Base-by-base conservation (phyloP, 75 land plant genomes). In the Gnetum montanum region DNA sequence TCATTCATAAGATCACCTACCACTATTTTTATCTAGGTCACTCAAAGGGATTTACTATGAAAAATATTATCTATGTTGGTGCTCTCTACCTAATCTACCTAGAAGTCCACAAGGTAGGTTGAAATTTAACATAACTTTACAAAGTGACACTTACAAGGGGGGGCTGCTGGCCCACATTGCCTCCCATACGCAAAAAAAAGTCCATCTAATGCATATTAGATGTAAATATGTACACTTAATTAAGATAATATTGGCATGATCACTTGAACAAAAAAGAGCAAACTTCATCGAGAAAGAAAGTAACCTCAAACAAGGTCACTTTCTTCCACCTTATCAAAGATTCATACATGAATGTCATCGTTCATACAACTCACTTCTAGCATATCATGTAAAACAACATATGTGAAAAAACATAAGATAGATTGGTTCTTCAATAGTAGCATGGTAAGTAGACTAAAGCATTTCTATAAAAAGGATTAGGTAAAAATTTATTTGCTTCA, bases 221-320 rank as follows among this genome's bases (percentile, higher is more conserved):
- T 8, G 12, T 8, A n/a, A n/a, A n/a, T n/a, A n/a, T n/a, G 26
- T 50, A 31, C 53, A 50, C 53, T n/a, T n/a, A n/a, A n/a, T n/a
- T n/a, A n/a, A n/a, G 30, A 50, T 27, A 54, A 54, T 15, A n/a
- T n/a, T n/a, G n/a, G n/a, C n/a, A 41, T 41, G 16, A 15, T 65
- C 68, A 24, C 68, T 52, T 55, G 43, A 19, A 40, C 57, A 46
- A 57, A 46, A 66, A 46, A 58, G 63, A 57, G 62, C 66, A 49
- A 47, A 66, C 49, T 53, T 53, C 62, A 66, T 57, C 24, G 49
- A n/a, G 26, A 27, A 49, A 3, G 51, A 3, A 27, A 20, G 4
- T 49, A 28, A 16, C 27, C 27, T 49, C 22, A 3, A 49, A 49
- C 11, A 49, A 49, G 51, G 51, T 27, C 51, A 49, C 26, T n/a